phyloP scores from a whole-genome alignment of 1,139 yeast species.

The Candida neerlandica region DNA sequence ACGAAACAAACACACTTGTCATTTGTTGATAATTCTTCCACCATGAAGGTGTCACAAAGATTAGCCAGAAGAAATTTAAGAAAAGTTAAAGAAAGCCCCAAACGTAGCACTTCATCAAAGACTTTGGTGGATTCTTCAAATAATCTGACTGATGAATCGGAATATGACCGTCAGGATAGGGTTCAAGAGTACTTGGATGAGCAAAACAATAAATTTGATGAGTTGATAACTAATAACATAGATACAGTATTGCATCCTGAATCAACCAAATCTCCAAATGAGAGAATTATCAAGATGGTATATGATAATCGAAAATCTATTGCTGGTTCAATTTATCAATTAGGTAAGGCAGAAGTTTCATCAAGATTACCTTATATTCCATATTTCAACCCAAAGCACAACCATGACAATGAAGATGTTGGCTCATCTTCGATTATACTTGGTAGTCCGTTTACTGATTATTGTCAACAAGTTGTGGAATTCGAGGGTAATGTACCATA shows the following conservation, averaged over 20 bases:
- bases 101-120: neutral
- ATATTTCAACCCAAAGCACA: conserved; percentile 12
- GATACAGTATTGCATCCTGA: conserved; percentile 28
- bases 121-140: neutral
- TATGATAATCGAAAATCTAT: conserved; percentile 14
- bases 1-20: conserved; percentile 4
- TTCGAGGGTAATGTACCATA: neutral
- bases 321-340: conserved; percentile 11
- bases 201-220: conserved; percentile 42
- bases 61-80: conserved; percentile 10
- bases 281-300: conserved; percentile 10
- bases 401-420: conserved; percentile 6
- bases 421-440: conserved; percentile 4
- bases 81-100: neutral
- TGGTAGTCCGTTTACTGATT: conserved; percentile 8
- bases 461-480: neutral
- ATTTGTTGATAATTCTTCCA: conserved; percentile 12
- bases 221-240: conserved; percentile 37
- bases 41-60: conserved; percentile 15
- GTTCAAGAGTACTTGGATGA: conserved; percentile 35
- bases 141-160: neutral
- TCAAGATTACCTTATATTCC: conserved; percentile 15
- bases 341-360: conserved; percentile 13
- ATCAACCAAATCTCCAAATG: conserved; percentile 7
- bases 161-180: conserved; percentile 10